These are phyloP conservation scores for Backusella morwellensis DNA, from an alignment of 192 early-diverging fungal genomes.

Conservation along the genomic window DNA sequence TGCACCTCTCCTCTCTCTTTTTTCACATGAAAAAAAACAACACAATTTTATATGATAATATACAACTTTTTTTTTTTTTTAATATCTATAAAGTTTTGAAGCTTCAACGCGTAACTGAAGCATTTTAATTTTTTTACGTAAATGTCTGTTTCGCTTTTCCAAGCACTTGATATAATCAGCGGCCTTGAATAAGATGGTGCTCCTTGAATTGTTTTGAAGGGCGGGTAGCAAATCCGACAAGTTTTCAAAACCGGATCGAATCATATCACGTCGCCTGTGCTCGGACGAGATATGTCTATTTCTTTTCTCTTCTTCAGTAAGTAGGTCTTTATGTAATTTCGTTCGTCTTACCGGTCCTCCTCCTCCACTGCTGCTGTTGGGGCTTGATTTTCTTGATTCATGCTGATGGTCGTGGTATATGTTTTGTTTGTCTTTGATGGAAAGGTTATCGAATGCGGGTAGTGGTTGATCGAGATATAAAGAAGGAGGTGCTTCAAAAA, in stretches of 20 bases:
- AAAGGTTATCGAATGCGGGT: background rate
- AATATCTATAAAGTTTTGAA: conserved; percentile 5
- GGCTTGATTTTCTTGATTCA: background rate
- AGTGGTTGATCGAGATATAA: background rate
- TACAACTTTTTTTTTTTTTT: background rate
- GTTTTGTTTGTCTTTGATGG: background rate
- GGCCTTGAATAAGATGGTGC: conserved; percentile 65
- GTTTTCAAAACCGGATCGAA: conserved; percentile 85
- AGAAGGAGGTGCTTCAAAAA: background rate
- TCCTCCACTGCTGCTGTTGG: background rate
- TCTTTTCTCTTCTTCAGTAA: conserved; percentile 78
- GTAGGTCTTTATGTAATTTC: conserved; percentile 58
- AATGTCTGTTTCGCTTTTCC: conserved; percentile 51
- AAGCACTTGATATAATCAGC: conserved; percentile 66
- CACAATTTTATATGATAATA: background rate
- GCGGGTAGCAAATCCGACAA: conserved; percentile 85
- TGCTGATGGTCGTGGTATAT: background rate
- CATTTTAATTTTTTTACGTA: conserved; percentile 28
- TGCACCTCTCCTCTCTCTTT: conserved; percentile 3
- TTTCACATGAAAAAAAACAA: background rate
- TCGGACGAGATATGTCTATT: conserved; percentile 76
- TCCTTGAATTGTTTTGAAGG: conserved; percentile 67
- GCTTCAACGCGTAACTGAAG: conserved; percentile 33
- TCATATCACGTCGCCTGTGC: conserved; percentile 71
- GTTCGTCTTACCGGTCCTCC: conserved; percentile 2